phyloP scores from a whole-genome alignment of 495 filamentous ascomycete species.

The Penicillium steckii region DNA sequence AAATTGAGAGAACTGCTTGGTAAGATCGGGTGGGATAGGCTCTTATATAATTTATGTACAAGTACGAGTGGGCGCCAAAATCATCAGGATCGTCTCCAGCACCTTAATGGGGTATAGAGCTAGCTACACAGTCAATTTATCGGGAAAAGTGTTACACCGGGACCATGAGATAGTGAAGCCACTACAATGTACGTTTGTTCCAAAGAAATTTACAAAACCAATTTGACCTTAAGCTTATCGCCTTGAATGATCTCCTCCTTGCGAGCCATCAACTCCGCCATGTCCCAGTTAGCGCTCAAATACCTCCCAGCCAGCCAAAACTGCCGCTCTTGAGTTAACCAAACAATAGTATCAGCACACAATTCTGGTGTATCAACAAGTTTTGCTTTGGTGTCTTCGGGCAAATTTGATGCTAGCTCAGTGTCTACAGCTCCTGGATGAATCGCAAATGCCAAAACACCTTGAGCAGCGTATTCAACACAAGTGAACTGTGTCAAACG shows the following conservation, averaged over 20 bases:
- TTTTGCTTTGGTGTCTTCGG: slow-evolving; percentile 17
- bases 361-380: slow-evolving; percentile 35
- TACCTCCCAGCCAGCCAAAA: slow-evolving; percentile 41
- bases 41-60: neutral
- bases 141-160: neutral
- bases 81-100: neutral
- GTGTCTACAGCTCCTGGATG: slow-evolving; percentile 33
- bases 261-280: slow-evolving; percentile 44
- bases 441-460: slow-evolving; percentile 30
- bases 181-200: neutral
- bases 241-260: slow-evolving; percentile 42
- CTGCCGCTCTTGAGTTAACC: slow-evolving; percentile 30
- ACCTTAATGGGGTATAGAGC: neutral
- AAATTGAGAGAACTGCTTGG: neutral
- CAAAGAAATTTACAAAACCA: slow-evolving; percentile 20
- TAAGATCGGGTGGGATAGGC: neutral
- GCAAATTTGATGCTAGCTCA: slow-evolving; percentile 34
- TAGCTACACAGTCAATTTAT: neutral
- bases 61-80: neutral
- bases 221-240: slow-evolving; percentile 44
- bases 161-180: neutral
- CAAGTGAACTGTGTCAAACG: slow-evolving; percentile 43
- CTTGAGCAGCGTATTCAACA: slow-evolving; percentile 40
- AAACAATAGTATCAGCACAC: slow-evolving; percentile 35
- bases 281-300: slow-evolving; percentile 43